Percentiles rank a stretch among this genome's conserved stretches.
These are phyloP conservation scores for Yamagishiella unicocca DNA, from an alignment of 139 green algal species.

Conservation along the genomic window DNA sequence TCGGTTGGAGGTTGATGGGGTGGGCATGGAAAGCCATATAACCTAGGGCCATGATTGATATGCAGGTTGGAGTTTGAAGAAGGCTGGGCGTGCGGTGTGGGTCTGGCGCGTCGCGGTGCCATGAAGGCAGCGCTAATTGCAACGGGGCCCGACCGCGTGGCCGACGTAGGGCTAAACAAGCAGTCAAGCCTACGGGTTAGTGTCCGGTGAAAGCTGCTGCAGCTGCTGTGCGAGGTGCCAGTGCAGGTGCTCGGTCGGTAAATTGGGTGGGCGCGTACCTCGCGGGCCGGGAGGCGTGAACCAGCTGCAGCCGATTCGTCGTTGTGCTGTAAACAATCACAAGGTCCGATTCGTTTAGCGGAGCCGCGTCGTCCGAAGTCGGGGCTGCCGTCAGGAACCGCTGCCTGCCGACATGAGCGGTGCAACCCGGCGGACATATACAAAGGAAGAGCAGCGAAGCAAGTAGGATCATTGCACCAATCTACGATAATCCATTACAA, in stretches of 20 bases:
- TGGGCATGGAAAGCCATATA: not conserved
- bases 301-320: not conserved
- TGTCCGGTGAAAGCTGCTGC: not conserved
- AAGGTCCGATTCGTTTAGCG: not conserved
- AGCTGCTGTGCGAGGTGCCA: not conserved
- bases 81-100: too few species aligned
- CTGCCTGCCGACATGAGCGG: not conserved
- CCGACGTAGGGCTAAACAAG: too few species aligned
- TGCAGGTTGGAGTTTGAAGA: too few species aligned
- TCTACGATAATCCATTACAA: too few species aligned
- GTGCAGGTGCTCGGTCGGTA: not conserved
- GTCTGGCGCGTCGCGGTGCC: too few species aligned
- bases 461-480: not conserved
- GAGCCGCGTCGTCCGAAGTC: not conserved
- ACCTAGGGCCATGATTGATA: too few species aligned
- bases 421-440: too few species aligned
- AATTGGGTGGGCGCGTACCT: not conserved
- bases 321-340: conserved; percentile 5
- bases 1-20: not conserved
- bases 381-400: not conserved
- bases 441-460: not conserved
- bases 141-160: too few species aligned
- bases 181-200: not conserved
- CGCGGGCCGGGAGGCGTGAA: conserved; percentile 2
- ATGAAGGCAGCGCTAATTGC: too few species aligned